Evolutionary conservation across 169 alveolate species (phyloP).

Genomic region (Cryptosporidium muris): DNA sequence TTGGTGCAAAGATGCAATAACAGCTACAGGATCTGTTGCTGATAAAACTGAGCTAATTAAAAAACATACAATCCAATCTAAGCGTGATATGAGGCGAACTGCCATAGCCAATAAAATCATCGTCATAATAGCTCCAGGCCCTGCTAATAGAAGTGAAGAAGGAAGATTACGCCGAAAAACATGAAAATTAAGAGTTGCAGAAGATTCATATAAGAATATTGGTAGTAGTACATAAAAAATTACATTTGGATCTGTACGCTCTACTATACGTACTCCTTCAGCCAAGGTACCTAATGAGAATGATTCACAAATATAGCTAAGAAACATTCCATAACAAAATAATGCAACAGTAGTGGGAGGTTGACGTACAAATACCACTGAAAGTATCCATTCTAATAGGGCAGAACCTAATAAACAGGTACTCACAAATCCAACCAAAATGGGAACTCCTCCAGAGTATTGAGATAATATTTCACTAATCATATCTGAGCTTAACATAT

Average conservation of each 20-base stretch:
- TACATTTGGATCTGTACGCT: constrained; percentile 68
- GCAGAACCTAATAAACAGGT: constrained; percentile 66
- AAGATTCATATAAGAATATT: constrained; percentile 71
- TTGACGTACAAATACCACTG: constrained; percentile 68
- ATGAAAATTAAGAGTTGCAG: constrained; percentile 70
- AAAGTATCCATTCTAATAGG: constrained; percentile 58
- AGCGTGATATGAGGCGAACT: constrained; percentile 66
- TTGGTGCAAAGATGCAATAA: constrained; percentile 75
- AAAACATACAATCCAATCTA: constrained; percentile 71
- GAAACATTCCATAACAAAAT: constrained; percentile 65
- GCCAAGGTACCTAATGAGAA: constrained; percentile 67
- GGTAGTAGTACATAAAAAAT: constrained; percentile 69
- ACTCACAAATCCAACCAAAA: constrained; percentile 69
- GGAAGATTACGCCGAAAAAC: constrained; percentile 62
- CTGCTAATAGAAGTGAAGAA: constrained; percentile 65
- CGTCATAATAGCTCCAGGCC: constrained; percentile 72
- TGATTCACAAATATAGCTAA: constrained; percentile 70
- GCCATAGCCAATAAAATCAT: constrained; percentile 73
- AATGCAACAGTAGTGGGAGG: constrained; percentile 67
- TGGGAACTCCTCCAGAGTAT: constrained; percentile 64
- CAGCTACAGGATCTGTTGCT: constrained; percentile 81
- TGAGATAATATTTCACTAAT: neutral
- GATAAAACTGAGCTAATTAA: constrained; percentile 75
- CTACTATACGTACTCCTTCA: constrained; percentile 70
- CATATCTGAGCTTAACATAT: constrained; percentile 17